Conservation (phyloP, 2,329 filamentous ascomycete species). For the Xylariaceae sp. region DNA sequence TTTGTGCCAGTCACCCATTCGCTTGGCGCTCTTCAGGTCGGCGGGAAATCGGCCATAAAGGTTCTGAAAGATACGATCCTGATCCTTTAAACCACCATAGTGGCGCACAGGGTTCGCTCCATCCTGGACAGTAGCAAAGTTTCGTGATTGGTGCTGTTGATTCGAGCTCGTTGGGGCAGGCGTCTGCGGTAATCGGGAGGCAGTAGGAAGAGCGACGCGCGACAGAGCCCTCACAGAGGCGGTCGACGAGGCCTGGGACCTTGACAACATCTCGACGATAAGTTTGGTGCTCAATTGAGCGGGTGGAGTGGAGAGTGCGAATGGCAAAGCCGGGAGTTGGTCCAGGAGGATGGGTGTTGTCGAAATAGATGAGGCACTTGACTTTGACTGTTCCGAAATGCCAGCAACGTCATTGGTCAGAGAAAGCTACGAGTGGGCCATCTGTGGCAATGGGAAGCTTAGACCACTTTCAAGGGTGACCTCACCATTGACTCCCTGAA, state of each 20-base stretch:
- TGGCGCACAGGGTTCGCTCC: conserved; percentile 58
- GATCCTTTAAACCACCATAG: conserved; percentile 86
- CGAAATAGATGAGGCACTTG: conserved; percentile 27
- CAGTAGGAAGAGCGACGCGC: conserved; percentile 28
- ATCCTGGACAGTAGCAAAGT: conserved; percentile 79
- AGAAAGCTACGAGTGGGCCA: conserved; percentile 10
- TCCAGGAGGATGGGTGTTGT: conserved; percentile 21
- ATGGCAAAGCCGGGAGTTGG: conserved; percentile 16
- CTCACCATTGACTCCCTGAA: not conserved
- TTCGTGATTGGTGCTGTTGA: conserved; percentile 56
- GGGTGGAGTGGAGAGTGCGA: conserved; percentile 25
- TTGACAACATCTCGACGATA: conserved; percentile 36
- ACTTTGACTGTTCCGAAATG: conserved; percentile 21
- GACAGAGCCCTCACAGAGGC: conserved; percentile 36
- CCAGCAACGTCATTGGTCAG: conserved; percentile 18
- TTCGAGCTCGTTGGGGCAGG: no score
- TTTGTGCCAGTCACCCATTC: conserved; percentile 99
- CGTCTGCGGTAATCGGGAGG: conserved; percentile 22
- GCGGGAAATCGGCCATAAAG: conserved; percentile 89
- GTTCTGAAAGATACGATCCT: conserved; percentile 99
- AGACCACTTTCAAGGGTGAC: conserved; percentile 12
- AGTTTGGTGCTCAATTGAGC: conserved; percentile 34
- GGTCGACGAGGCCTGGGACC: conserved; percentile 36
- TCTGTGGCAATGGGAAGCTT: conserved; percentile 18
- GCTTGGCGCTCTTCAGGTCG: conserved; percentile 90